Evolutionary conservation across 108 stramenopile genomes (phyloP).

Genomic region (Nitzschia palea): DNA sequence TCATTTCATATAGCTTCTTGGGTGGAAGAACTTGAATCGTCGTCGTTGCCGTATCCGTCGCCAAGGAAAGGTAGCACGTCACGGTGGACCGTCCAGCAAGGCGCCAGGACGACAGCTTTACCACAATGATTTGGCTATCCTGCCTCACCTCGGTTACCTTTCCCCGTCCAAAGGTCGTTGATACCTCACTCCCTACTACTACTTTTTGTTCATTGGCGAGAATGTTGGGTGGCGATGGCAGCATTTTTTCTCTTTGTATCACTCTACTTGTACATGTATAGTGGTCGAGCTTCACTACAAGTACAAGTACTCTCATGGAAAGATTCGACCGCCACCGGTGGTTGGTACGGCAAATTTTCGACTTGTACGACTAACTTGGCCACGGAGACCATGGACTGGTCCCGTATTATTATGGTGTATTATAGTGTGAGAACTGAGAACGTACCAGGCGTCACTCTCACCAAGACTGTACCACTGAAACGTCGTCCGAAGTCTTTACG

Average conservation of each 20-base stretch:
- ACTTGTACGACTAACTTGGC: too few relatives aligned
- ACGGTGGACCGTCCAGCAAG: constrained; percentile 63
- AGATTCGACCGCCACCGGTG: too few relatives aligned
- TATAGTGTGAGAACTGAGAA: too few relatives aligned
- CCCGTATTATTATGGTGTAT: too few relatives aligned
- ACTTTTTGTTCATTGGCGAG: constrained; percentile 60
- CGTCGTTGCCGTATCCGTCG: too few relatives aligned
- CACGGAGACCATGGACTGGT: too few relatives aligned
- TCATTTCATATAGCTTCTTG: constrained; percentile 64
- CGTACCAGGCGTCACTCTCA: too few relatives aligned
- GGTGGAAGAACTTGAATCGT: constrained; percentile 55
- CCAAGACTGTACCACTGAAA: too few relatives aligned
- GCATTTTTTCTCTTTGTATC: constrained; percentile 25
- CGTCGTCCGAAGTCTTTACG: too few relatives aligned
- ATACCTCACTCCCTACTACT: constrained; percentile 65
- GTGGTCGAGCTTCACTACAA: constrained; percentile 52
- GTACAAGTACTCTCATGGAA: constrained; percentile 62
- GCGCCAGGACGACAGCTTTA: constrained; percentile 66
- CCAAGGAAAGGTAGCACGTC: constrained; percentile 49
- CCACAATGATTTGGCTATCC: constrained; percentile 20
- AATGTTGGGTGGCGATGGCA: constrained; percentile 56
- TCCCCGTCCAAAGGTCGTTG: constrained; percentile 65
- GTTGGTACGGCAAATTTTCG: too few relatives aligned
- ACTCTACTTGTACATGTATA: background rate
- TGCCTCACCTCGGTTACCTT: constrained; percentile 24